These are phyloP conservation scores for Eutrema yunnanense DNA, from an alignment of 345 rosid genomes.

Conservation along the genomic window DNA sequence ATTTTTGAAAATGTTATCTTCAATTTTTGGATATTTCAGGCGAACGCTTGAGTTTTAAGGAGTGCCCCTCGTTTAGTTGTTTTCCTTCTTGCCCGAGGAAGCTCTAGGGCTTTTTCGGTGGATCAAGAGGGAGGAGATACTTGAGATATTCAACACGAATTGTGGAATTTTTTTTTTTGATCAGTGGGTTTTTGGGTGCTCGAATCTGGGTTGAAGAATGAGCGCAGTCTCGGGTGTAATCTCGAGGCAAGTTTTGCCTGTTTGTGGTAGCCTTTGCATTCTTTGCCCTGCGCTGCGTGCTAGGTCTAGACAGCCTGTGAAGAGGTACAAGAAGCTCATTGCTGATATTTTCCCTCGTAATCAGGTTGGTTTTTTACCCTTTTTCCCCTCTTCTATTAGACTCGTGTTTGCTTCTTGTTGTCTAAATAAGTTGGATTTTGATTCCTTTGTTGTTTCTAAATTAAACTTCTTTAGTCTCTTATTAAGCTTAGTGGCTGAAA, in stretches of 20 bases:
- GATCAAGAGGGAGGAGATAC: slow-evolving; percentile 59
- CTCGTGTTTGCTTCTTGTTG: not conserved
- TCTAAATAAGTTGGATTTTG: not conserved
- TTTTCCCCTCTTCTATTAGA: not conserved
- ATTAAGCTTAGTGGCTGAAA: too few species aligned
- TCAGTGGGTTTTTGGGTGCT: not conserved
- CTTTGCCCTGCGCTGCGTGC: slow-evolving; percentile 85
- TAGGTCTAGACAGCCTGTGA: slow-evolving; percentile 95
- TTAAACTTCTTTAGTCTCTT: not conserved
- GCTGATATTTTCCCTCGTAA: slow-evolving; percentile 74
- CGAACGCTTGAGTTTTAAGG: slow-evolving; percentile 30
- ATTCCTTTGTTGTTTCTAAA: not conserved
- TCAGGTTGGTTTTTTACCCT: slow-evolving; percentile 46
- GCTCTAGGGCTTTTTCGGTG: slow-evolving; percentile 33
- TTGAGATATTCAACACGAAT: slow-evolving; percentile 4
- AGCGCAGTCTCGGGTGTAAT: slow-evolving; percentile 69
- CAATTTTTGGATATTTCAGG: slow-evolving; percentile 27
- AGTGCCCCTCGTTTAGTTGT: slow-evolving; percentile 26
- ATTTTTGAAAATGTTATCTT: not conserved
- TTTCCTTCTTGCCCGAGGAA: slow-evolving; percentile 55
- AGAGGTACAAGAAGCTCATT: slow-evolving; percentile 97
- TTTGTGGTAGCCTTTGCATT: slow-evolving; percentile 85
- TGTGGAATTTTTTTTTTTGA: not conserved
- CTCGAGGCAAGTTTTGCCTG: slow-evolving; percentile 90
- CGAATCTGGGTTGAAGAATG: slow-evolving; percentile 38